A percentile compares a stretch with the other conserved stretches of the same genome.
Conservation (phyloP, 164 flowering plant genomes). For the Stephania cephalantha region DNA sequence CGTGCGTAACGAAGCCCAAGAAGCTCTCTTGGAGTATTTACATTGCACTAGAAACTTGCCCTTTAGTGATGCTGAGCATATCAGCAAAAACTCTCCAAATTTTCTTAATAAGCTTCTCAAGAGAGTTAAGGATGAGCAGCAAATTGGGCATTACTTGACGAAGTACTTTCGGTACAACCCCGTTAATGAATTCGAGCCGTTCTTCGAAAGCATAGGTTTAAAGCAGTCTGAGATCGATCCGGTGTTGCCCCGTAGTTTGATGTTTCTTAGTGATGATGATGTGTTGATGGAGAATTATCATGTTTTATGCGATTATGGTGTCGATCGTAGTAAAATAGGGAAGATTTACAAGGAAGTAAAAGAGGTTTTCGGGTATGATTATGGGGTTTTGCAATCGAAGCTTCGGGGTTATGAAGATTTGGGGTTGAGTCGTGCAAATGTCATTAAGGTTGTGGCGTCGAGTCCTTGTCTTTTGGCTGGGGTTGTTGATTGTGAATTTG, state of each 20-base stretch:
- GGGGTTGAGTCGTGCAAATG: conserved; percentile 28
- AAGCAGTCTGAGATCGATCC: conserved; percentile 28
- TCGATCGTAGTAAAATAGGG: conserved; percentile 51
- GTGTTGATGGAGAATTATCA: conserved; percentile 50
- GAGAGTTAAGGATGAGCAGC: conserved; percentile 33
- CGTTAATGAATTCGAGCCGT: conserved; percentile 64
- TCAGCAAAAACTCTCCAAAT: conserved; percentile 42
- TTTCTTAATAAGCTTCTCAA: conserved; percentile 39
- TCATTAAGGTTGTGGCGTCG: conserved; percentile 42
- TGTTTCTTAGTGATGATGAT: conserved; percentile 48
- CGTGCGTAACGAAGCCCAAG: conserved; percentile 3
- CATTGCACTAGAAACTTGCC: conserved; percentile 44
- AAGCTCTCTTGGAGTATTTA: conserved; percentile 48
- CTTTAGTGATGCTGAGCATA: conserved; percentile 51
- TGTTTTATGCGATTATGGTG: conserved; percentile 49
- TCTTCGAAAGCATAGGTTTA: conserved; percentile 66
- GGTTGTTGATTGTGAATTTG: conserved; percentile 27
- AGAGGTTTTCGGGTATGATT: conserved; percentile 37
- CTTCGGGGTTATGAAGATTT: conserved; percentile 45
- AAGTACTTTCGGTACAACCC: conserved; percentile 49
- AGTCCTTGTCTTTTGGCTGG: conserved; percentile 50
- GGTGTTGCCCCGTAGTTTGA: conserved; percentile 41
- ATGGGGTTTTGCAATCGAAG: conserved; percentile 40
- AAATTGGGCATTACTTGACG: conserved; percentile 26
- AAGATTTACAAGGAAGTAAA: conserved; percentile 44